Base-by-base conservation (phyloP, 441 rosid genomes). In the Codiaeum variegatum region DNA sequence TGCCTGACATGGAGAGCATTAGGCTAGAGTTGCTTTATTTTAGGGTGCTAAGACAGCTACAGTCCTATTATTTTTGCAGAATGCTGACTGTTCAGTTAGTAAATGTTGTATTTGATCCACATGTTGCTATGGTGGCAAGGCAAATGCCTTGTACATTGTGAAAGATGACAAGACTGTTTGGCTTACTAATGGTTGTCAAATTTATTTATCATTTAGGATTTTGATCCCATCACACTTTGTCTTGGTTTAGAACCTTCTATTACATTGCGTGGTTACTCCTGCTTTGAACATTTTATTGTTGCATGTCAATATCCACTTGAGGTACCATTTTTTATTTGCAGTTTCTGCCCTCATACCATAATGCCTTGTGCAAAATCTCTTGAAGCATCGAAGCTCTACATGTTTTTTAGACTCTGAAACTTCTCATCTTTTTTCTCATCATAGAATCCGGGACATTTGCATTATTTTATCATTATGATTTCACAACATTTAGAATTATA, bases 401-500 rank as follows among this genome's bases (percentile, higher is more conserved):
- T 40, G 62, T 18, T 62, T 19, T 51, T n/a, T 40, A 63, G 67
- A 56, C 36, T 47, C 52, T 74, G 66, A 61, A 62, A 63, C 62
- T 72, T 38, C 52, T 56, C 32, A 1, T 44, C 23, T 31, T 51
- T 67, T n/a, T 34, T 47, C 47, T 56, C 32, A 15, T 32, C 13
- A 56, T 32, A 24, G 16, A 70, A 40, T 26, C 26, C 24, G 0
- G 56, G 58, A 16, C 5, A 28, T 13, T 29, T 74, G 18, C 2
- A 36, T 36, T 15, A 18, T 52, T 65, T 19, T 66, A 21, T 70
- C 38, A 46, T 49, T 56, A 32, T 62, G 65, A 62, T 70, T 69
- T 80, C 72, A 66, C 44, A 70, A 19, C 51, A 51, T 78, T 60
- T 73, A 74, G 79, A 72, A 82, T 82, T 66, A 52, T 80, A 29